Evolutionary conservation across 345 rosid species (phyloP).

Genomic region (Aurinia saxatilis): DNA sequence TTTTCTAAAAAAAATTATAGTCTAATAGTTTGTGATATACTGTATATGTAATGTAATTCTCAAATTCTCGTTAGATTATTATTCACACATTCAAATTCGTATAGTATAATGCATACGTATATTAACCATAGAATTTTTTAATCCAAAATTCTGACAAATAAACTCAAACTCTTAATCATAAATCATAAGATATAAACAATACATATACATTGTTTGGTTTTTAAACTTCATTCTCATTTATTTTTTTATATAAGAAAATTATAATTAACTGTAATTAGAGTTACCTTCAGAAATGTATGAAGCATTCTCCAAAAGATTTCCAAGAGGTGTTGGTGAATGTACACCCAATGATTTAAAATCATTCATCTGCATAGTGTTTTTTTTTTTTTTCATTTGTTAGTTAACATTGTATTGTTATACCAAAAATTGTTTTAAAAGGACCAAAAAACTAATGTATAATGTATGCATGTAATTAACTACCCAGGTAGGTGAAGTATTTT

Average conservation of each 20-base stretch:
- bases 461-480: slow-evolving; percentile 23
- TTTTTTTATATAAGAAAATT: background rate
- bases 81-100: too few relatives aligned
- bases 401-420: background rate
- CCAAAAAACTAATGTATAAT: background rate
- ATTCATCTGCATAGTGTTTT: slow-evolving; percentile 12
- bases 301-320: slow-evolving; percentile 11
- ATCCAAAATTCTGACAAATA: background rate
- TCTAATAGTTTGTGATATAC: too few relatives aligned
- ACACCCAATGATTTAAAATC: slow-evolving; percentile 16
- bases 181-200: too few relatives aligned
- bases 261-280: background rate
- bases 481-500: slow-evolving; percentile 51
- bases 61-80: too few relatives aligned
- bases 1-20: too few relatives aligned
- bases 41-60: too few relatives aligned
- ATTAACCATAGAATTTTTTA: too few relatives aligned
- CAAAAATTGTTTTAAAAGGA: background rate
- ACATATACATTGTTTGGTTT: background rate
- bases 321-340: background rate
- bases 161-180: background rate
- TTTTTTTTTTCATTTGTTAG: background rate
- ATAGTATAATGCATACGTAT: too few relatives aligned
- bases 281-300: slow-evolving; percentile 21
- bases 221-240: too few relatives aligned